Percentiles rank a stretch among this genome's conserved stretches.
phyloP scores from a whole-genome alignment of 2,329 filamentous ascomycete genomes.

The Aspergillus vadensis region DNA sequence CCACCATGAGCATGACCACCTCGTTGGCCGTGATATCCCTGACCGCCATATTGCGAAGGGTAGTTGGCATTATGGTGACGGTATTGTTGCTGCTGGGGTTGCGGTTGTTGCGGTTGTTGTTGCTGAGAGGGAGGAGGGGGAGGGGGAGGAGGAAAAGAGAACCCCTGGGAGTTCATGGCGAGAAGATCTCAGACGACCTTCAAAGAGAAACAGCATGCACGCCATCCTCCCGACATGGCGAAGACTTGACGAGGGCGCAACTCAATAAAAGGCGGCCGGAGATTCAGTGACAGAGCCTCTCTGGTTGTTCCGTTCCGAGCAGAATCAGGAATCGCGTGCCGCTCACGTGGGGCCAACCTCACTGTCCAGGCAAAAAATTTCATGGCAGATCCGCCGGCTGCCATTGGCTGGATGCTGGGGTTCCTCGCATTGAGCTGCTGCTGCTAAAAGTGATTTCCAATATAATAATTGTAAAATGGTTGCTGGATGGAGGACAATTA shows the following conservation, averaged over 20 bases:
- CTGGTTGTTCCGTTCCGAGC: slow-evolving; percentile 29
- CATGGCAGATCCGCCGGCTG: slow-evolving; percentile 18
- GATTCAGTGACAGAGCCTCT: slow-evolving; percentile 4
- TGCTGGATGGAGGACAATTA: background rate
- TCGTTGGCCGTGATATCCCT: slow-evolving; percentile 28
- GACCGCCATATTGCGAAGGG: slow-evolving; percentile 29
- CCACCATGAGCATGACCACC: slow-evolving; percentile 31
- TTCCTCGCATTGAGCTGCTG: too few species aligned
- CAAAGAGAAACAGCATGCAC: slow-evolving; percentile 26
- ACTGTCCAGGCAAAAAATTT: slow-evolving; percentile 21
- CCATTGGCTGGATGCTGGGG: slow-evolving; percentile 21
- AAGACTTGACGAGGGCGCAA: slow-evolving; percentile 11
- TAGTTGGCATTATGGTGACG: slow-evolving; percentile 21
- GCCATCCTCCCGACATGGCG: slow-evolving; percentile 31
- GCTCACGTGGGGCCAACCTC: slow-evolving; percentile 18
- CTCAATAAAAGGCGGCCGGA: slow-evolving; percentile 10
- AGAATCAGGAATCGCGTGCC: slow-evolving; percentile 2
- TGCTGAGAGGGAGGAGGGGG: slow-evolving; percentile 41
- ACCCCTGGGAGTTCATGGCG: slow-evolving; percentile 45
- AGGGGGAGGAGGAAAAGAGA: slow-evolving; percentile 51
- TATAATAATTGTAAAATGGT: background rate
- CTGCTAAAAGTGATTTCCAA: too few species aligned
- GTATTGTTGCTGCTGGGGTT: slow-evolving; percentile 24
- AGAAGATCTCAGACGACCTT: slow-evolving; percentile 27
- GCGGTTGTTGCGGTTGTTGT: slow-evolving; percentile 24